A percentile compares a stretch with the other conserved stretches of the same genome.
Evolutionary conservation across 192 early-diverging fungal species (phyloP).

Genomic region (Gigaspora rosea): DNA sequence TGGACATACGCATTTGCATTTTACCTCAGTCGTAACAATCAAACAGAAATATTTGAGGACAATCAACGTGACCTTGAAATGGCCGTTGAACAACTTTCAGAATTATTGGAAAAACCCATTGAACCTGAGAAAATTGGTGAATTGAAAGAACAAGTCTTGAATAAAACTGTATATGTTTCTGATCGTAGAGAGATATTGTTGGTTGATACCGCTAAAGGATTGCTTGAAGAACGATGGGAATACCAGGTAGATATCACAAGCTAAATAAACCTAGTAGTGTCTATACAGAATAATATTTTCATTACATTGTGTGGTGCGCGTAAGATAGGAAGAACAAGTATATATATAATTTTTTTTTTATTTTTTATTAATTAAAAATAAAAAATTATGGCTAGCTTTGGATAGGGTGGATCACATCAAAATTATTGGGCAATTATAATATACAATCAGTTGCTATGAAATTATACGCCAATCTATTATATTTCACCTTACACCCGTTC

Average conservation of each 20-base stretch:
- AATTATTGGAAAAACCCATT: slow-evolving; percentile 87
- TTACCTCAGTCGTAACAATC: slow-evolving; percentile 84
- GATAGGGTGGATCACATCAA: too few species aligned
- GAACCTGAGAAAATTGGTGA: slow-evolving; percentile 73
- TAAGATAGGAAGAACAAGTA: too few species aligned
- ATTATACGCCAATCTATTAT: too few species aligned
- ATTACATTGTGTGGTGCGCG: too few species aligned
- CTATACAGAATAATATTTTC: too few species aligned
- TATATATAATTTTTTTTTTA: too few species aligned
- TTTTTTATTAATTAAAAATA: too few species aligned
- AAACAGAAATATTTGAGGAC: slow-evolving; percentile 93
- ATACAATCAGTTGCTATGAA: too few species aligned
- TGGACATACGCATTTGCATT: slow-evolving; percentile 99
- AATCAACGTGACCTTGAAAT: slow-evolving; percentile 99
- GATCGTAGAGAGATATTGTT: slow-evolving; percentile 85
- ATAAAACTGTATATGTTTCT: slow-evolving; percentile 94
- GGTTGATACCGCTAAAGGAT: slow-evolving; percentile 86
- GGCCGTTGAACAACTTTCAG: slow-evolving; percentile 92
- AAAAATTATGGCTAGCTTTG: too few species aligned
- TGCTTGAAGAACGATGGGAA: slow-evolving; percentile 81
- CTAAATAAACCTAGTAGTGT: slow-evolving; percentile 10
- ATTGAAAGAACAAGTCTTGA: slow-evolving; percentile 83
- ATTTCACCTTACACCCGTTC: too few species aligned
- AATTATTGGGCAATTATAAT: too few species aligned
- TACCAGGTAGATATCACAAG: slow-evolving; percentile 57